Conservation (phyloP, 2,329 filamentous ascomycete genomes). For the Aspergillus udagawae region DNA sequence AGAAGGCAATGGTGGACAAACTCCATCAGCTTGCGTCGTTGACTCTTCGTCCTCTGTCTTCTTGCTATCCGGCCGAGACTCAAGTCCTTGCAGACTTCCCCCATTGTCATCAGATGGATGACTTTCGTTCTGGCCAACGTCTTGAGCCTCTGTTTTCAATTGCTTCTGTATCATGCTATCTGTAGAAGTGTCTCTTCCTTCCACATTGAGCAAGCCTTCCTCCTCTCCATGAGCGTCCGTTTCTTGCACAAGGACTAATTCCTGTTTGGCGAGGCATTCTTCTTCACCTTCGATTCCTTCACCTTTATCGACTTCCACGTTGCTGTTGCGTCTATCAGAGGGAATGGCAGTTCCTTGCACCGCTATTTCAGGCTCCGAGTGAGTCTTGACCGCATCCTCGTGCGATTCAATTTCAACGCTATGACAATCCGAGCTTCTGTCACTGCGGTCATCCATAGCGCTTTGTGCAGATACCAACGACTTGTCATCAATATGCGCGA, state of each 20-base stretch:
- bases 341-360: too few species aligned
- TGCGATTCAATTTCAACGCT: slow-evolving; percentile 5
- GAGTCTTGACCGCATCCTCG: not conserved
- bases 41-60: not conserved
- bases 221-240: not conserved
- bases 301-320: not conserved
- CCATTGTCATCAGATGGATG: not conserved
- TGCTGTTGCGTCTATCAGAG: not conserved
- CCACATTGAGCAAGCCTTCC: not conserved
- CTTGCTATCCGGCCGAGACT: not conserved
- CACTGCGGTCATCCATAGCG: slow-evolving; percentile 22
- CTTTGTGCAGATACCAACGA: slow-evolving; percentile 23
- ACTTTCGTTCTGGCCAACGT: not conserved
- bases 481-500: slow-evolving; percentile 19
- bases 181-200: not conserved
- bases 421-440: slow-evolving; percentile 13
- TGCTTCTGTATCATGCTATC: not conserved
- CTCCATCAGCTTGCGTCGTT: not conserved
- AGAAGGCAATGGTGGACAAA: not conserved
- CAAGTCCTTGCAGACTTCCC: not conserved
- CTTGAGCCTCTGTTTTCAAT: not conserved
- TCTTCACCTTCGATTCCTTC: not conserved
- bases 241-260: not conserved
- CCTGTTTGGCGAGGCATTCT: not conserved
- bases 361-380: not conserved